Evolutionary conservation across 306 rosid genomes (phyloP).

Genomic region (Acacia melanoxylon): DNA sequence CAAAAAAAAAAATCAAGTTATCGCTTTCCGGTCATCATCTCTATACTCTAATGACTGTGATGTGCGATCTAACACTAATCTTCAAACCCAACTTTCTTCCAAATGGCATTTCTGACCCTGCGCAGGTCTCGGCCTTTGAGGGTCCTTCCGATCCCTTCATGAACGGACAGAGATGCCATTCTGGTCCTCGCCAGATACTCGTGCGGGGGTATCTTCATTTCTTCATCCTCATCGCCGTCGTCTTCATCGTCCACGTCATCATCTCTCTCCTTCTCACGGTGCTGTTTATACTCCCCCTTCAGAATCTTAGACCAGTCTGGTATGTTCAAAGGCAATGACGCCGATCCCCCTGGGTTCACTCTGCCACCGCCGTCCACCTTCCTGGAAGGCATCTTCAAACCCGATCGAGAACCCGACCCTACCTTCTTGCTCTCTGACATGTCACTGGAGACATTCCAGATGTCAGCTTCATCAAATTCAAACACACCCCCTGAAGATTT

Average conservation of each 20-base stretch:
- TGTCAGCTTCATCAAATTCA: conserved; percentile 72
- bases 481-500: conserved; percentile 29
- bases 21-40: conserved; percentile 22
- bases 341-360: conserved; percentile 1
- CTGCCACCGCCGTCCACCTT: conserved; percentile 10
- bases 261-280: conserved; percentile 27
- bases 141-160: conserved; percentile 93
- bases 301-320: conserved; percentile 95
- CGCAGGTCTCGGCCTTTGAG: conserved; percentile 88
- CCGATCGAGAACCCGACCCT: conserved; percentile 28
- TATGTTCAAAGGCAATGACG: conserved; percentile 74
- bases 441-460: conserved; percentile 36
- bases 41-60: neutral
- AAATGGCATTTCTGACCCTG: conserved; percentile 87
- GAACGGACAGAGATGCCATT: conserved; percentile 85
- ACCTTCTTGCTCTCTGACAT: conserved; percentile 29
- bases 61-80: conserved; percentile 12
- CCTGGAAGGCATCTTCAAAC: conserved; percentile 37
- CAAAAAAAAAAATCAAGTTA: neutral
- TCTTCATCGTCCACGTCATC: neutral
- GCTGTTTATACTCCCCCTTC: conserved; percentile 58
- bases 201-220: conserved; percentile 68
- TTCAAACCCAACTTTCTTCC: conserved; percentile 90
- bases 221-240: conserved; percentile 11
- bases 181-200: conserved; percentile 81